Evolutionary conservation across 352 stramenopile species (phyloP).

Genomic region (Phytophthora aleatoria): DNA sequence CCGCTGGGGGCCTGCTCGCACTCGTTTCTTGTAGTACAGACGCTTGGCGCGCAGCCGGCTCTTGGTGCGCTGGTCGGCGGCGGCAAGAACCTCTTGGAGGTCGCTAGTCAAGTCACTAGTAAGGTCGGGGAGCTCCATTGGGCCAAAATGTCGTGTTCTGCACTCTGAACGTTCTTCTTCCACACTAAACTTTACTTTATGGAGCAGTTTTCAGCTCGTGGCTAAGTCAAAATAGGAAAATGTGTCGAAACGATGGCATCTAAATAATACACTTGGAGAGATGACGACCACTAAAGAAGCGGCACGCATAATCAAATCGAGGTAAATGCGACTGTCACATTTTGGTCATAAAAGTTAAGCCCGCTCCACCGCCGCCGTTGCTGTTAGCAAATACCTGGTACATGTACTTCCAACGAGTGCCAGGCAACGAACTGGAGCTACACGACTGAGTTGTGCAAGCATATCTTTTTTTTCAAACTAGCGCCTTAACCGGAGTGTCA

Average conservation of each 20-base stretch:
- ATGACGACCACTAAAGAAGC: slow-evolving; percentile 6
- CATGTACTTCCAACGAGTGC: too few species aligned
- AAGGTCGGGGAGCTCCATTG: slow-evolving; percentile 26
- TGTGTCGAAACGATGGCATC: slow-evolving; percentile 3
- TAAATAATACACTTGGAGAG: not conserved
- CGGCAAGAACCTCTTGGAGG: slow-evolving; percentile 19
- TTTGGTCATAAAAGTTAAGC: not conserved
- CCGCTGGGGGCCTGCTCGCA: slow-evolving; percentile 16
- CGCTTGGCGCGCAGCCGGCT: slow-evolving; percentile 71
- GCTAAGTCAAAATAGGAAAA: not conserved
- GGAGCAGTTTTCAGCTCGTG: not conserved
- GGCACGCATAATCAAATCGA: not conserved
- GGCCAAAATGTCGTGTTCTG: slow-evolving; percentile 7
- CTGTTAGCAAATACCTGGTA: too few species aligned
- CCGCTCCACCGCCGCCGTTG: too few species aligned
- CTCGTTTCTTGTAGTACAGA: slow-evolving; percentile 80
- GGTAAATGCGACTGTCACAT: slow-evolving; percentile 15
- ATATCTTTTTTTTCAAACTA: too few species aligned
- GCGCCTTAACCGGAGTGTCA: too few species aligned
- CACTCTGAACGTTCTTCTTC: slow-evolving; percentile 6
- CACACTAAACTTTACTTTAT: not conserved
- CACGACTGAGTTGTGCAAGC: too few species aligned
- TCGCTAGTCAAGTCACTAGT: slow-evolving; percentile 11
- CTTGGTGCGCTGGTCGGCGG: slow-evolving; percentile 50
- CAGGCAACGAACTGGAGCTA: too few species aligned